phyloP scores from a whole-genome alignment of 495 filamentous ascomycete species.

The Aspergillus sclerotiicarbonarius region DNA sequence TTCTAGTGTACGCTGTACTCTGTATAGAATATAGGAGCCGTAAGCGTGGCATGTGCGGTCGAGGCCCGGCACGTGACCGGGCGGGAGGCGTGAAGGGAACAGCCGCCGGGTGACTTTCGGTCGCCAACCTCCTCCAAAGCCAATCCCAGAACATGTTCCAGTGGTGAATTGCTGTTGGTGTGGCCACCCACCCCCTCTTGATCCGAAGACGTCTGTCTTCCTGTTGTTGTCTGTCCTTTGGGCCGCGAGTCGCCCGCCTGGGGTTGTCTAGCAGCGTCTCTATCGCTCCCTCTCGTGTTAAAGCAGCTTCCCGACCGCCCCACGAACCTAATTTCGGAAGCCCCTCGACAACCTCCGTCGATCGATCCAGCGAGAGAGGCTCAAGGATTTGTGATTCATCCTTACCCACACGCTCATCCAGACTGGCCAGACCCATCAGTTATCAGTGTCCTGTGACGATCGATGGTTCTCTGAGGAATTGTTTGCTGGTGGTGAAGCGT shows the following conservation, averaged over 20 bases:
- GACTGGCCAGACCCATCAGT: background rate
- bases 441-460: background rate
- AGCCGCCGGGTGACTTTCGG: background rate
- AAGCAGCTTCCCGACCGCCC: constrained; percentile 26
- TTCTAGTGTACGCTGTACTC: constrained; percentile 44
- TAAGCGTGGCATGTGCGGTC: background rate
- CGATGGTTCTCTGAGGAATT: constrained; percentile 3
- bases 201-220: background rate
- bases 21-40: background rate
- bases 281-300: constrained; percentile 3
- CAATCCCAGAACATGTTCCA: constrained; percentile 1
- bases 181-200: background rate
- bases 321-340: constrained; percentile 34
- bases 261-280: background rate
- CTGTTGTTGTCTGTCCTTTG: background rate
- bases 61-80: background rate
- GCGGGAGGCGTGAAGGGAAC: background rate
- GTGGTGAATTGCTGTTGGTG: background rate
- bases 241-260: background rate
- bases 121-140: constrained; percentile 7
- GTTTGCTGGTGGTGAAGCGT: constrained; percentile 10
- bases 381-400: constrained; percentile 4
- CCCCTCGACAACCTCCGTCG: constrained; percentile 26
- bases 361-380: constrained; percentile 20
- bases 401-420: constrained; percentile 1